Percentiles rank a stretch among this genome's conserved stretches.
These are phyloP conservation scores for Zizania palustris DNA, from an alignment of 202 grass and related monocot genomes.

Conservation along the genomic window DNA sequence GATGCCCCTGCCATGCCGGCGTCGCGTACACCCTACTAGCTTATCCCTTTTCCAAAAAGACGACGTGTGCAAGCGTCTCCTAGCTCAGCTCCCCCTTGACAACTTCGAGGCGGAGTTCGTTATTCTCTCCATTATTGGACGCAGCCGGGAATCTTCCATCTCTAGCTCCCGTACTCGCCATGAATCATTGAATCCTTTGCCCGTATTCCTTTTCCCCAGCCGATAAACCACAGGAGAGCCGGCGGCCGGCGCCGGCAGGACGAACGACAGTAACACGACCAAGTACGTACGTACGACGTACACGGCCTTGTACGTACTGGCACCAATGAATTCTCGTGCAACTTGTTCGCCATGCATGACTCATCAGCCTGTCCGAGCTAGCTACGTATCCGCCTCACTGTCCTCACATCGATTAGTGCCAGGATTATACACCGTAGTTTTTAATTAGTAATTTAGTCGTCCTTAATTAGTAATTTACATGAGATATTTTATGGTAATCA, in stretches of 20 bases:
- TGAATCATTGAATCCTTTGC: slow-evolving; percentile 45
- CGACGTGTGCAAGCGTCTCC: slow-evolving; percentile 44
- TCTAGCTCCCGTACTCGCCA: slow-evolving; percentile 2
- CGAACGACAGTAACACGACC: not conserved
- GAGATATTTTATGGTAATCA: too few relatives aligned
- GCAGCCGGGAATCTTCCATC: slow-evolving; percentile 20
- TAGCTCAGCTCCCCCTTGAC: slow-evolving; percentile 35
- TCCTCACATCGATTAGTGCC: too few relatives aligned
- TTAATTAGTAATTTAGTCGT: too few relatives aligned
- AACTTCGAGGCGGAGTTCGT: slow-evolving; percentile 53
- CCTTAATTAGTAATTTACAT: too few relatives aligned
- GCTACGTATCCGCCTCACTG: too few relatives aligned
- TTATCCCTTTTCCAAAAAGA: not conserved
- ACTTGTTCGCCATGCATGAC: too few relatives aligned
- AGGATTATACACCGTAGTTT: too few relatives aligned
- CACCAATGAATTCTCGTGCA: too few relatives aligned
- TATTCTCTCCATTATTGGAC: slow-evolving; percentile 48
- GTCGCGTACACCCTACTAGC: slow-evolving; percentile 39
- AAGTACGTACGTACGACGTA: not conserved
- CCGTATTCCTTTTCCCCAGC: slow-evolving; percentile 33
- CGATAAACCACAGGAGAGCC: not conserved
- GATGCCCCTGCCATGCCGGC: slow-evolving; percentile 2
- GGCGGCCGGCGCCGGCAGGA: too few relatives aligned
- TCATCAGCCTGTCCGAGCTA: too few relatives aligned
- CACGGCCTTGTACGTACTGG: slow-evolving; percentile 2